Evolutionary conservation across 2,329 filamentous ascomycete species (phyloP).

Genomic region (Dothideomycetes sp.): DNA sequence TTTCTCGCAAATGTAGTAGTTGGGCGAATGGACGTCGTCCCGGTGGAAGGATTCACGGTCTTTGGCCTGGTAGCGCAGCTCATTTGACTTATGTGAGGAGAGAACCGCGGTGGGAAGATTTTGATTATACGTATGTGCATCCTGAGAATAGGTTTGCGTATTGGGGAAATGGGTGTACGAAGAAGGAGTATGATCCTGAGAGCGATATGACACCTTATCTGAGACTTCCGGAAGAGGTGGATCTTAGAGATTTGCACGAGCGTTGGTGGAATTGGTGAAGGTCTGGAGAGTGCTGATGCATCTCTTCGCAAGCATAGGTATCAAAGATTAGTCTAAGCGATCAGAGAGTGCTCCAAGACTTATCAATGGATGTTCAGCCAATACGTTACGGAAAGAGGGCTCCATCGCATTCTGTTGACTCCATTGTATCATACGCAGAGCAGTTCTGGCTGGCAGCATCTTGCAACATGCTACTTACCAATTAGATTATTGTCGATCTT

Average conservation of each 20-base stretch:
- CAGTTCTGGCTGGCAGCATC: no score
- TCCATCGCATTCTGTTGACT: no score
- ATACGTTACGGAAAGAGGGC: no score
- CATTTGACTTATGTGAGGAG: constrained; percentile 51
- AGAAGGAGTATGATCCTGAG: constrained; percentile 46
- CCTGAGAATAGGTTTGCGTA: constrained; percentile 48
- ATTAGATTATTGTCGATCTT: no score
- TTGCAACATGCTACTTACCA: no score
- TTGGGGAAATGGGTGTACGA: constrained; percentile 60
- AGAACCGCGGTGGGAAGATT: constrained; percentile 53
- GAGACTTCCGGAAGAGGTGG: constrained; percentile 44
- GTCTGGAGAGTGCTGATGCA: no score
- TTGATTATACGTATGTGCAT: constrained; percentile 42
- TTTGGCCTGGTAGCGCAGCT: constrained; percentile 61
- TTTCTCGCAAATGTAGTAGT: constrained; percentile 55
- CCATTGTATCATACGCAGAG: no score
- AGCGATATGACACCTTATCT: constrained; percentile 58
- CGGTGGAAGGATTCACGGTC: constrained; percentile 54
- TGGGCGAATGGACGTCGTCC: constrained; percentile 63
- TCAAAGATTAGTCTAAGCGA: no score
- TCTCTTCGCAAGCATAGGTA: no score
- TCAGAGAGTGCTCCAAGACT: no score
- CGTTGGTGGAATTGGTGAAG: constrained; percentile 45
- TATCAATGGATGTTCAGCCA: no score
- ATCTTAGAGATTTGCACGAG: constrained; percentile 57